Base-by-base conservation (phyloP, 805 yeast species). In the Ogataea saltuana region DNA sequence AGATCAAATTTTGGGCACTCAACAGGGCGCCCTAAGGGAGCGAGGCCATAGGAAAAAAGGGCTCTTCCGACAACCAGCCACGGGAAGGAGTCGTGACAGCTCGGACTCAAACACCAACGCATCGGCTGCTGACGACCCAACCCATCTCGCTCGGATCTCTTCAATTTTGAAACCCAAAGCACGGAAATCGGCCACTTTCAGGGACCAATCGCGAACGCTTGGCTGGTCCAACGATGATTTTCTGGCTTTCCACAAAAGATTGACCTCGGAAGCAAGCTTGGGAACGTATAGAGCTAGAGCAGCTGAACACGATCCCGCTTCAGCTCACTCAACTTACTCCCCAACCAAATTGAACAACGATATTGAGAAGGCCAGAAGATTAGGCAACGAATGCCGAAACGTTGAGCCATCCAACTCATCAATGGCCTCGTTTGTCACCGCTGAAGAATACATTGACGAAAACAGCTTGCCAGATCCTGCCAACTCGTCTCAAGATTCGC, bases 381-480 rank as follows among this genome's bases (percentile, higher is more conserved):
- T 34, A n/a, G 42, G 48, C 6, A 30, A 17, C 3, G 44, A 35
- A 9, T 18, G 32, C 10, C 42, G 40, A 23, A 28, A 22, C 10
- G 13, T 22, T 12, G 37, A 37, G 3, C 38, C 46, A 9, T 10
- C 46, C 10, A 17, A 28, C 11, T 43, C 43, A 2, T 55, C 61
- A 9, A 20, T 20, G n/a, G 31, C 29, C 0, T 55, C 61, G 8
- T 58, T 48, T 44, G 59, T 58, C n/a, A 56, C 62, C 0, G 62
- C 61, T 3, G 42, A 49, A 15, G 60, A 56, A 27, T 42, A 20
- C 15, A 26, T 38, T 4, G 39, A 37, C 3, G 21, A 33, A 23
- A 25, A 7, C 16, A 16, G 6, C 28, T 9, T 15, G 15, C 25
- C 21, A 15, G 17, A 16, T 17, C 20, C 17, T 10, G 28, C 18